Evolutionary conservation across 345 rosid genomes (phyloP), one percentile per base, ranked within the genome.

Genomic region (Eucalyptus camaldulensis): DNA sequence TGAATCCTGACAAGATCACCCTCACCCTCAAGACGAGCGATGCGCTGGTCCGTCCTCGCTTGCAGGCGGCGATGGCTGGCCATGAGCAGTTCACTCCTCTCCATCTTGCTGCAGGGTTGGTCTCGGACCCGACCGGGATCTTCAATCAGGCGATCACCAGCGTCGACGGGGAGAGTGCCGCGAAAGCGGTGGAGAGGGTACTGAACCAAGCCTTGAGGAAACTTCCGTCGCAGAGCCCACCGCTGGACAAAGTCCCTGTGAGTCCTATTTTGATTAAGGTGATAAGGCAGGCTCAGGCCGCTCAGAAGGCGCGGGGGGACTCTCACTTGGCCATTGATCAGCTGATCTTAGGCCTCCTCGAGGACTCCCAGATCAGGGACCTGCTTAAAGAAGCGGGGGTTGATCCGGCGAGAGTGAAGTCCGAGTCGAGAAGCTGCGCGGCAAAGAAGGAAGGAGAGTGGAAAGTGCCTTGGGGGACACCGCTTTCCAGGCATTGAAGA

Each of bases 21-120:
- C 97, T 95, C 91, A 96, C 99, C 50, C 97, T 95, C 96, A 96
- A 95, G 97, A 96, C 97, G 13, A 94, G 93, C 85, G 97, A 95
- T 88, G 96, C 96, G 2, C 91, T 97, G 25, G 96, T 92, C 10
- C 88, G 91, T 19, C 96, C 99, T 88, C 97, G 92, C 86, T 93
- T 93, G 76, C 90, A 93, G 56, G 98, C 98, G 44, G 87, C 90
- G 31, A 92, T 89, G 10, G 93, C 91, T 31, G 95, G 97, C 86
- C 98, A 94, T 90, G 96, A 94, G 10, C 99, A 95, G 83, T 88
- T 96, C 88, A 95, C 99, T 50, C 97, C 99, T n/a, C 92, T 97
- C 47, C 99, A 97, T 86, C 93, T 96, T 45, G 98, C 97, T 0
- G 93, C 90, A 6, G 93, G 96, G 27, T 86, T 97, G 49, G 88